These are phyloP conservation scores for Ascochyta viciae-villosae DNA, from an alignment of 2,329 filamentous ascomycete species.

Conservation along the genomic window DNA sequence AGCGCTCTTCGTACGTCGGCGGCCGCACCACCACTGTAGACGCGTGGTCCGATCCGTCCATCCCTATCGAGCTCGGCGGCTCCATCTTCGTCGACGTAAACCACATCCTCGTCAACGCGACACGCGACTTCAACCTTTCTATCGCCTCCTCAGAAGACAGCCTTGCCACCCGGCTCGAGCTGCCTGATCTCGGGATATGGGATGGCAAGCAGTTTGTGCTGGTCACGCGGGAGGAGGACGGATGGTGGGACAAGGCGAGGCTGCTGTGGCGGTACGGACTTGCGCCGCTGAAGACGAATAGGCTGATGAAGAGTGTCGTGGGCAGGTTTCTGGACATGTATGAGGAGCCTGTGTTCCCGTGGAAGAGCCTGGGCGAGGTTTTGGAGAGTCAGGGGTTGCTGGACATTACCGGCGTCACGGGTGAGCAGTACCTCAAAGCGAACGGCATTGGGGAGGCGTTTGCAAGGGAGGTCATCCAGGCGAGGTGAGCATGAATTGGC, in stretches of 20 bases:
- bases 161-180: slow-evolving; percentile 21
- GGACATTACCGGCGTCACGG: slow-evolving; percentile 72
- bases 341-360: slow-evolving; percentile 82
- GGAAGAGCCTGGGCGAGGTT: slow-evolving; percentile 73
- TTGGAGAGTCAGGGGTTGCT: slow-evolving; percentile 72
- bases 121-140: slow-evolving; percentile 72
- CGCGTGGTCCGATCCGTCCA: slow-evolving; percentile 69
- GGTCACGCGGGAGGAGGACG: slow-evolving; percentile 64
- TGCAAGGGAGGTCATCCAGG: slow-evolving; percentile 83
- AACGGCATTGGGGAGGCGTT: slow-evolving; percentile 74
- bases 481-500: slow-evolving; percentile 48
- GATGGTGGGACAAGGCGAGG: slow-evolving; percentile 82
- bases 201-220: slow-evolving; percentile 79
- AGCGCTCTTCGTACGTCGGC: slow-evolving; percentile 78
- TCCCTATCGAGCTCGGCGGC: slow-evolving; percentile 84
- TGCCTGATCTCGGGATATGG: slow-evolving; percentile 76
- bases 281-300: slow-evolving; percentile 75
- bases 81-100: slow-evolving; percentile 92
- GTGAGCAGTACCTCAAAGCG: slow-evolving; percentile 71
- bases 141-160: slow-evolving; percentile 51
- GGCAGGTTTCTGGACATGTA: slow-evolving; percentile 82
- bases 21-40: slow-evolving; percentile 87
- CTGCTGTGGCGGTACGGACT: slow-evolving; percentile 86
- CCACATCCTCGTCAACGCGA: slow-evolving; percentile 78
- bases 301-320: slow-evolving; percentile 74